Conservation (phyloP, 257 asterid genomes). For the Nicotiana undulata region DNA sequence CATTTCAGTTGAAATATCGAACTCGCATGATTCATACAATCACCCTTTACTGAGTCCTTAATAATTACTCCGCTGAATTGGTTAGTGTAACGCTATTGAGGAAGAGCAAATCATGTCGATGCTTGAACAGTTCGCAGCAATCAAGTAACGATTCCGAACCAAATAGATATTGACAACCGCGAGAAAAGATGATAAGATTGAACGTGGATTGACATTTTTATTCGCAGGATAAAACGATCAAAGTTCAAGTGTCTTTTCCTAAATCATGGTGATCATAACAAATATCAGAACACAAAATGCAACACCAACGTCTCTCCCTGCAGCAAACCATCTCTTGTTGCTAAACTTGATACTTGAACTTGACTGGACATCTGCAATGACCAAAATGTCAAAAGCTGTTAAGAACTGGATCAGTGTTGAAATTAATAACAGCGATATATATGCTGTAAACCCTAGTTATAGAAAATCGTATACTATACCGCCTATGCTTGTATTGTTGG, state of each 20-base stretch:
- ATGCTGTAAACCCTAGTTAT: neutral
- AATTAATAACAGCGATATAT: neutral
- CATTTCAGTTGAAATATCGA: too few relatives aligned
- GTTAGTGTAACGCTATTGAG: too few relatives aligned
- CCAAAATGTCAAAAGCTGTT: neutral
- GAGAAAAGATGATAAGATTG: too few relatives aligned
- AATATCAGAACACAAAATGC: slow-evolving; percentile 19
- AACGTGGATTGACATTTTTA: too few relatives aligned
- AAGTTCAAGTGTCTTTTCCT: neutral
- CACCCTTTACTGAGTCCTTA: too few relatives aligned
- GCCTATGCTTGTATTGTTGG: slow-evolving; percentile 5
- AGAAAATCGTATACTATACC: slow-evolving; percentile 6
- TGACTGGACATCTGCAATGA: slow-evolving; percentile 3
- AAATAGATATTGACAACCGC: too few relatives aligned
- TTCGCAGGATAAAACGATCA: neutral
- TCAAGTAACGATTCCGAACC: too few relatives aligned
- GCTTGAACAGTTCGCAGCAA: too few relatives aligned
- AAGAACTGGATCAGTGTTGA: neutral
- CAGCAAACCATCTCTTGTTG: slow-evolving; percentile 16
- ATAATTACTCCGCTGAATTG: too few relatives aligned
- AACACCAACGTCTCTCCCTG: slow-evolving; percentile 4
- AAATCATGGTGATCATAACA: slow-evolving; percentile 2
- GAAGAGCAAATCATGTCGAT: too few relatives aligned
- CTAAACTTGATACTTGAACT: slow-evolving; percentile 21
- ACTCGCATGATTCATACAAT: too few relatives aligned